A percentile compares a stretch with the other conserved stretches of the same genome.
Conservation (phyloP, 306 rosid genomes). For the Carpinus fangiana region DNA sequence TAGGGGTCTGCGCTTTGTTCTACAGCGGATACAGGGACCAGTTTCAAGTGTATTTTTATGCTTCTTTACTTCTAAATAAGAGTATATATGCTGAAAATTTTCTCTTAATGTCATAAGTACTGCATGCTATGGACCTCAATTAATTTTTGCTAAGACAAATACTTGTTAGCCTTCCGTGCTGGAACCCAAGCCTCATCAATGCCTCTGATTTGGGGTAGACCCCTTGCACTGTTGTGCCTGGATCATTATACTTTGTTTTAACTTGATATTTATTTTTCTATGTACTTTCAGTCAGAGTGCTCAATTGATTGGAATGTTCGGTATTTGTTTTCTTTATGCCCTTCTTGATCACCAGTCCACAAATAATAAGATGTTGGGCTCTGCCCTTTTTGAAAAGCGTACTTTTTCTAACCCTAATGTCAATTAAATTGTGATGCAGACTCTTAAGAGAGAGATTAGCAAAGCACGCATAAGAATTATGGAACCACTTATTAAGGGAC, state of each 20-base stretch:
- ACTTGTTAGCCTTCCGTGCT: not conserved
- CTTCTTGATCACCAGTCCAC: not conserved
- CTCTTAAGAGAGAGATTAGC: conserved; percentile 39
- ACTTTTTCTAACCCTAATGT: not conserved
- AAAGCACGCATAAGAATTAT: conserved; percentile 34
- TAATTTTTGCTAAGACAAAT: not conserved
- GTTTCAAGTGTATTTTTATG: conserved; percentile 14
- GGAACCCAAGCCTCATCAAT: not conserved
- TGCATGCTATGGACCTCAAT: not conserved
- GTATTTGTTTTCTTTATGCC: not conserved
- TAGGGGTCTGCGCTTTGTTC: conserved; percentile 50
- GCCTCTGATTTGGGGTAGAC: not conserved
- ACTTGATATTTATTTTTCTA: no score
- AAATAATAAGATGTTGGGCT: not conserved
- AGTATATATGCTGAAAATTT: not conserved
- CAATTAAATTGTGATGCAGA: conserved; percentile 25
- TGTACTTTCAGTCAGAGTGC: not conserved
- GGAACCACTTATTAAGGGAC: conserved; percentile 43
- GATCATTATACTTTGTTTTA: not conserved
- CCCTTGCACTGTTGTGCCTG: not conserved
- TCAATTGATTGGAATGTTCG: not conserved
- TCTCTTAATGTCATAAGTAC: not conserved
- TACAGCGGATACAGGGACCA: conserved; percentile 45
- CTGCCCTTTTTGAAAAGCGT: not conserved
- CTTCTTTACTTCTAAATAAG: not conserved